Conservation (phyloP, 148 eudicot species). For the Spergularia marina region DNA sequence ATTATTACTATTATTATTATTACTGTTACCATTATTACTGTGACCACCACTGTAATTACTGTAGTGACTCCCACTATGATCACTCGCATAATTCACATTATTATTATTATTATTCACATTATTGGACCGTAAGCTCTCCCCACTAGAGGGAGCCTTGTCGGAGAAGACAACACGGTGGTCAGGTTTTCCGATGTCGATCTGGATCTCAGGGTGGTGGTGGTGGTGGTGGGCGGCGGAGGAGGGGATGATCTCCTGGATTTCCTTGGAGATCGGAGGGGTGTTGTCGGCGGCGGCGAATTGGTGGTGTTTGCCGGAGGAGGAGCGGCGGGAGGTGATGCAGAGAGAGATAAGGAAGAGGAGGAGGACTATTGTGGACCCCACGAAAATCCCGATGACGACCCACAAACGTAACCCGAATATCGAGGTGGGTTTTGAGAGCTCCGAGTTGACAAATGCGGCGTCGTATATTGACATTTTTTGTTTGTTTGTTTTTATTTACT, state of each 20-base stretch:
- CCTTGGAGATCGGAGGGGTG: constrained; percentile 58
- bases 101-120: constrained; percentile 19
- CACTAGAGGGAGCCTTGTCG: constrained; percentile 73
- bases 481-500: background rate
- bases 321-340: constrained; percentile 61
- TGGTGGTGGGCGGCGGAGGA: constrained; percentile 12
- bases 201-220: constrained; percentile 61
- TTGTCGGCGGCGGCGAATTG: constrained; percentile 19
- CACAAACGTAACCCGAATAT: constrained; percentile 85
- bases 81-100: background rate
- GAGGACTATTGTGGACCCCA: constrained; percentile 83
- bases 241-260: constrained; percentile 65
- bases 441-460: constrained; percentile 62
- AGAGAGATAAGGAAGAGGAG: constrained; percentile 81
- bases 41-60: constrained; percentile 14
- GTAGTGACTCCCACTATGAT: no score
- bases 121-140: constrained; percentile 67
- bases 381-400: constrained; percentile 91
- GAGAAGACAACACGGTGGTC: constrained; percentile 90
- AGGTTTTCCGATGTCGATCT: constrained; percentile 83
- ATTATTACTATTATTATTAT: background rate
- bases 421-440: constrained; percentile 84
- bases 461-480: constrained; percentile 60
- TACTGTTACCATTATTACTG: background rate
- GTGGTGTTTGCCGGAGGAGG: constrained; percentile 25